These are phyloP conservation scores for Verticillium zaregamsianum DNA, from an alignment of 2,329 filamentous ascomycete genomes.

Conservation along the genomic window DNA sequence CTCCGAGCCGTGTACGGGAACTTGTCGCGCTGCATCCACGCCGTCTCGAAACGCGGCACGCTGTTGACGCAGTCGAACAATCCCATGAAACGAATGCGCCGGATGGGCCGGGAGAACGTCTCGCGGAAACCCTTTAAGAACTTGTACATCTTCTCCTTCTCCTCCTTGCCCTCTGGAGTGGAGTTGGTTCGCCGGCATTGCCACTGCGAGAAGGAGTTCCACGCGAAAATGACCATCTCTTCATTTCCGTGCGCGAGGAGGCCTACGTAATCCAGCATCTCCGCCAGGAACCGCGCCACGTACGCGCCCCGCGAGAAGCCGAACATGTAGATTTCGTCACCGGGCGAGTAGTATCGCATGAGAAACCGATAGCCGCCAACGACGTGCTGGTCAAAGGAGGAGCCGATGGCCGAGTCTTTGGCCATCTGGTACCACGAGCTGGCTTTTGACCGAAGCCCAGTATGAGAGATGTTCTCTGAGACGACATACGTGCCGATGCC, in stretches of 20 bases:
- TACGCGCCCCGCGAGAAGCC: conserved; percentile 72
- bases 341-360: conserved; percentile 66
- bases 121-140: conserved; percentile 79
- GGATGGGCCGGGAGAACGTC: conserved; percentile 73
- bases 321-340: conserved; percentile 67
- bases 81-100: conserved; percentile 70
- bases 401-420: conserved; percentile 76
- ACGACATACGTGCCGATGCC: conserved; percentile 72
- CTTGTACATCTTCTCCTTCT: conserved; percentile 60
- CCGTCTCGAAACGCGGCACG: conserved; percentile 70
- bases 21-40: conserved; percentile 74
- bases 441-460: conserved; percentile 49
- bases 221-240: conserved; percentile 79
- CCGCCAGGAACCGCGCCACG: conserved; percentile 70
- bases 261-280: conserved; percentile 82
- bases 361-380: conserved; percentile 79
- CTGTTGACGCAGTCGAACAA: conserved; percentile 82
- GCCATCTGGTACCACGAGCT: conserved; percentile 67
- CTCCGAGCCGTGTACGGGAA: conserved; percentile 64
- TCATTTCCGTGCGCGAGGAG: conserved; percentile 78
- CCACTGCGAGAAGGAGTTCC: conserved; percentile 77
- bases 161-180: conserved; percentile 31
- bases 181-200: conserved; percentile 49
- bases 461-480: conserved; percentile 55
- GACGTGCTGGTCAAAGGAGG: conserved; percentile 77